Evolutionary conservation across 768 basidiomycete genomes (phyloP).

Genomic region (Pholiota molesta): DNA sequence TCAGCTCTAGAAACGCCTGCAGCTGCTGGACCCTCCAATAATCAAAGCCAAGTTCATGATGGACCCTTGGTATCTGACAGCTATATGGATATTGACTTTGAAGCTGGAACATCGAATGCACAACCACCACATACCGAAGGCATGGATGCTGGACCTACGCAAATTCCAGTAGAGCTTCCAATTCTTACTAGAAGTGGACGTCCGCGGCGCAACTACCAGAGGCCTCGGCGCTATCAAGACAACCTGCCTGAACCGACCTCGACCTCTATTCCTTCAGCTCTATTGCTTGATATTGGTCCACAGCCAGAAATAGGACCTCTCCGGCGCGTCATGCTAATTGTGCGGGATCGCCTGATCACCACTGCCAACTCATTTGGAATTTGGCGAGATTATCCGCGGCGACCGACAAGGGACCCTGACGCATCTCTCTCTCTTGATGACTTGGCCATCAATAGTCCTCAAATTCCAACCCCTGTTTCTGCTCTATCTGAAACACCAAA

Average conservation of each 20-base stretch:
- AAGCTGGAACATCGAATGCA: background rate
- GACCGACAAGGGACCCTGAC: conserved; percentile 31
- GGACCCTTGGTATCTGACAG: background rate
- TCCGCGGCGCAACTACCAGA: background rate
- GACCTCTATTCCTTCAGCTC: background rate
- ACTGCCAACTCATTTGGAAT: conserved; percentile 26
- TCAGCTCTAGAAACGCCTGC: too few relatives aligned
- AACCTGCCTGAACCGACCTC: background rate
- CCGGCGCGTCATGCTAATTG: background rate
- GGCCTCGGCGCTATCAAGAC: background rate
- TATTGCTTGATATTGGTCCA: background rate
- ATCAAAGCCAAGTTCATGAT: background rate
- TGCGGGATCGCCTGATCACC: conserved; percentile 12
- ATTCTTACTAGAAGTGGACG: background rate
- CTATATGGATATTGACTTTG: background rate
- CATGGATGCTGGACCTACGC: background rate
- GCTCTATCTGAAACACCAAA: background rate
- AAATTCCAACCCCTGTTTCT: background rate
- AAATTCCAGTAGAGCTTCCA: background rate
- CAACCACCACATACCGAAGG: too few relatives aligned
- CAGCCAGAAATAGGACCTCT: background rate
- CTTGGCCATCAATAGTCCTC: conserved; percentile 6
- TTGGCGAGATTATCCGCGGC: conserved; percentile 23
- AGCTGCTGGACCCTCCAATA: too few relatives aligned
- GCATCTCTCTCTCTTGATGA: conserved; percentile 14